phyloP scores from a whole-genome alignment of 2,329 filamentous ascomycete genomes.

The Penicillium sp. region DNA sequence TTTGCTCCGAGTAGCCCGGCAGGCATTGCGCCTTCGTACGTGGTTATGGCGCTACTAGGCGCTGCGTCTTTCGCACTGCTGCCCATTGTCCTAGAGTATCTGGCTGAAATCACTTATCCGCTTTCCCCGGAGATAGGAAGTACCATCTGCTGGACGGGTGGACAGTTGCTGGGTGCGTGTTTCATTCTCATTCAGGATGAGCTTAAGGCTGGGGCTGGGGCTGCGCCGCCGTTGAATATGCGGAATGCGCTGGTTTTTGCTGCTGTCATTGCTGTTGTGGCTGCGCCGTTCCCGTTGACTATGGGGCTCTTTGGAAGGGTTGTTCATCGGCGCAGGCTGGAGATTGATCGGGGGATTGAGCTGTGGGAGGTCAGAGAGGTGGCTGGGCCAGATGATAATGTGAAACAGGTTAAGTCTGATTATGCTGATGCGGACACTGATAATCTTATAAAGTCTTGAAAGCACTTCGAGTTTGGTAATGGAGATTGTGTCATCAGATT shows the following conservation, averaged over 20 bases:
- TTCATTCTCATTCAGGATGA: slow-evolving; percentile 83
- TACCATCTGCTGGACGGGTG: slow-evolving; percentile 80
- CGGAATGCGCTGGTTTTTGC: slow-evolving; percentile 73
- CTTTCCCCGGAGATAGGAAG: slow-evolving; percentile 81
- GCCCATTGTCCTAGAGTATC: slow-evolving; percentile 80
- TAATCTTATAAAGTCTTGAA: background rate
- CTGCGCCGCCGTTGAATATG: slow-evolving; percentile 69
- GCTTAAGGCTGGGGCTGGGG: slow-evolving; percentile 54
- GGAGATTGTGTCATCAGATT: background rate
- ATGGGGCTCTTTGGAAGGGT: slow-evolving; percentile 67
- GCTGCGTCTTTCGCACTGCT: slow-evolving; percentile 77
- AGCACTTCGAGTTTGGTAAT: background rate
- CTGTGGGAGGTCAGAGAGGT: slow-evolving; percentile 18
- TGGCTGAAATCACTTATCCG: slow-evolving; percentile 84
- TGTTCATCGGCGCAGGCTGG: slow-evolving; percentile 41
- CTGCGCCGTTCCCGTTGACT: slow-evolving; percentile 65
- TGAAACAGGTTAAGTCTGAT: background rate
- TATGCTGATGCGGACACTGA: background rate
- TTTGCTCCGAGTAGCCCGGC: slow-evolving; percentile 68
- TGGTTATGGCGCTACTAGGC: slow-evolving; percentile 73
- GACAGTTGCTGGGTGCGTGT: slow-evolving; percentile 78
- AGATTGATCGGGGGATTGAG: slow-evolving; percentile 38
- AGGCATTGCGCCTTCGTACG: slow-evolving; percentile 60
- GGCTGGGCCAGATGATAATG: background rate
- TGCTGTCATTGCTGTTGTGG: slow-evolving; percentile 65